phyloP scores from a whole-genome alignment of 129 eudicot genomes.

The Smallanthus sonchifolius region DNA sequence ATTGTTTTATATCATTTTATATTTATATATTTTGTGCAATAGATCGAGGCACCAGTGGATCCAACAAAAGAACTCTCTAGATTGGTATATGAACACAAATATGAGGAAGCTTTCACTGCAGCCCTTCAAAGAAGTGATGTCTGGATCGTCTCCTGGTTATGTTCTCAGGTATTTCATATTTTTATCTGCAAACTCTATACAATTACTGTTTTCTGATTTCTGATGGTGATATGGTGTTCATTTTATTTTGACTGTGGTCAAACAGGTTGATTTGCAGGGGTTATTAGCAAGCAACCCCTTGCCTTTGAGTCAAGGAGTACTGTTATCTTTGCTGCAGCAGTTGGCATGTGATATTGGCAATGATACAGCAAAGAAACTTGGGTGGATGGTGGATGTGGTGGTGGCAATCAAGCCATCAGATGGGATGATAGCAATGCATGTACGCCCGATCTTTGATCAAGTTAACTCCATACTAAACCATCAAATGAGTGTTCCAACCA shows the following conservation, averaged over 20 bases:
- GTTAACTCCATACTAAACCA: conserved; percentile 80
- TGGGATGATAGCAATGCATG: conserved; percentile 72
- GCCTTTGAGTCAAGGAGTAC: conserved; percentile 94
- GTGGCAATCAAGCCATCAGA: conserved; percentile 79
- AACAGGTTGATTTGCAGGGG: conserved; percentile 73
- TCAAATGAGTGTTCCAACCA: conserved; percentile 61
- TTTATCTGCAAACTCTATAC: neutral
- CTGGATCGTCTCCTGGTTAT: conserved; percentile 90
- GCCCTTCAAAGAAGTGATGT: conserved; percentile 97
- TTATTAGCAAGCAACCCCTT: conserved; percentile 57
- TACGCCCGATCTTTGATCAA: conserved; percentile 91
- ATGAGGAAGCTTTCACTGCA: conserved; percentile 87
- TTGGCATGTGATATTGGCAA: conserved; percentile 78
- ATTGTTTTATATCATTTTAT: neutral
- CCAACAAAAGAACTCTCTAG: conserved; percentile 95
- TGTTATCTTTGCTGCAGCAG: conserved; percentile 94
- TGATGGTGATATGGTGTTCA: neutral
- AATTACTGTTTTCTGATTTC: neutral
- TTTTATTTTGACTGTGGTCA: neutral
- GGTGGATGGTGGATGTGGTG: conserved; percentile 85
- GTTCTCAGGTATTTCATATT: conserved; percentile 71
- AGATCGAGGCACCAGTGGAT: conserved; percentile 81
- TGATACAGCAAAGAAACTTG: conserved; percentile 61
- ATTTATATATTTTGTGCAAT: neutral
- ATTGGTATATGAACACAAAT: conserved; percentile 70